phyloP scores from a whole-genome alignment of 352 stramenopile genomes.

The Phytophthora capsici region DNA sequence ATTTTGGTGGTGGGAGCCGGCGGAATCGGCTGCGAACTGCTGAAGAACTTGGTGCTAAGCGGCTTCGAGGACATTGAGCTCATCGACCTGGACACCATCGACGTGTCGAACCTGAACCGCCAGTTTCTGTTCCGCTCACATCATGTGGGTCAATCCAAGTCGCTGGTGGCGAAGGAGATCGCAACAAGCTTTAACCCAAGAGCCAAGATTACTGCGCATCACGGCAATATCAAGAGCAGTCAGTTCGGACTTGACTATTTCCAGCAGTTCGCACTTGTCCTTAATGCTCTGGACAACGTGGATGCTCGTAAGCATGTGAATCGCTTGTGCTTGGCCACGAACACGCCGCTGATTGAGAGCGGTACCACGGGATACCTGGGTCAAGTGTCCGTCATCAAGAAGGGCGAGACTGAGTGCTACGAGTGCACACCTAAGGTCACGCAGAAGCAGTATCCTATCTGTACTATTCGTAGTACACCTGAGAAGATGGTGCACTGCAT shows the following conservation, averaged over 20 bases:
- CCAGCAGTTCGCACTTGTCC: conserved; percentile 96
- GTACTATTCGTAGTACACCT: conserved; percentile 99
- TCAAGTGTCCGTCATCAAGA: conserved; percentile 98
- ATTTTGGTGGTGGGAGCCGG: conserved; percentile 98
- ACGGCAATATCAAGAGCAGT: conserved; percentile 97
- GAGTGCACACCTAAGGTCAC: conserved; percentile 97
- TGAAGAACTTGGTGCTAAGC: conserved; percentile 99
- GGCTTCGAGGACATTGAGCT: conserved; percentile 94
- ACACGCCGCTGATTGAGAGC: conserved; percentile 94
- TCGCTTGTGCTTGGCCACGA: conserved; percentile 95
- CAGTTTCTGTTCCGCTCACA: conserved; percentile 99
- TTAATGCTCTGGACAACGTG: conserved; percentile 99
- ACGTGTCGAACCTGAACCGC: conserved; percentile 99
- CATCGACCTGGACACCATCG: conserved; percentile 99
- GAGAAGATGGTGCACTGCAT: conserved; percentile 99
- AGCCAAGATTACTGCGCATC: conserved; percentile 92
- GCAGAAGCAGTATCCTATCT: conserved; percentile 99
- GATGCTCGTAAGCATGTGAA: conserved; percentile 99
- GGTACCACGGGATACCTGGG: conserved; percentile 99
- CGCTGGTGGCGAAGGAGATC: conserved; percentile 84
- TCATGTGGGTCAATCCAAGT: conserved; percentile 98
- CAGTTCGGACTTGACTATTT: conserved; percentile 96
- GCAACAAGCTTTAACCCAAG: conserved; percentile 89
- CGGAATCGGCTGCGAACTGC: conserved; percentile 98
- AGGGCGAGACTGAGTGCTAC: conserved; percentile 98